phyloP scores from a whole-genome alignment of 257 asterid species.

The Nicotiana sylvestris region DNA sequence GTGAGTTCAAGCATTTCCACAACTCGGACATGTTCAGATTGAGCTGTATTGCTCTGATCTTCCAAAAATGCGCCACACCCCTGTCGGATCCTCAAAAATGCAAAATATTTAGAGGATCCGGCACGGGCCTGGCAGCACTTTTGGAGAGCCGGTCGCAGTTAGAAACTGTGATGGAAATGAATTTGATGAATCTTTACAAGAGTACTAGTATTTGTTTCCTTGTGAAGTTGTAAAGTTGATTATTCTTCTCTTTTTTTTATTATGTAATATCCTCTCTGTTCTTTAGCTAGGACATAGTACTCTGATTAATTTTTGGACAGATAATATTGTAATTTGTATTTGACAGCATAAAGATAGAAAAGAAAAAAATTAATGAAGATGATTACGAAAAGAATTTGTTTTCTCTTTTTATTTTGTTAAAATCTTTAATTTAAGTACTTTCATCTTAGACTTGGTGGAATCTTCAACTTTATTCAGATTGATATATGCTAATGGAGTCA shows the following conservation, averaged over 20 bases:
- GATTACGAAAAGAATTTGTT: neutral
- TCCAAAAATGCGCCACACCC: neutral
- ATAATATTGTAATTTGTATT: neutral
- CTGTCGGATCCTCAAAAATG: neutral
- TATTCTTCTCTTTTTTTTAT: neutral
- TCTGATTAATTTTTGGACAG: neutral
- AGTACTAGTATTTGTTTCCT: neutral
- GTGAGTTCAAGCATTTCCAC: neutral
- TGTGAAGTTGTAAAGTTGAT: slow-evolving; percentile 10
- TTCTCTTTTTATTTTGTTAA: too few relatives aligned
- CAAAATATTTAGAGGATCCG: neutral
- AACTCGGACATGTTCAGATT: neutral
- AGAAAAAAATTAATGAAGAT: neutral
- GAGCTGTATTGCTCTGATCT: neutral
- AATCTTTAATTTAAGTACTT: too few relatives aligned
- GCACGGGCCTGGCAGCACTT: neutral
- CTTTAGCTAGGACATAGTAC: neutral
- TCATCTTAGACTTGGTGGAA: too few relatives aligned
- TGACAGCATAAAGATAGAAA: neutral
- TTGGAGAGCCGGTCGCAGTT: neutral
- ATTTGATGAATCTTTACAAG: neutral
- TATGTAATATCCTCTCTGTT: neutral
- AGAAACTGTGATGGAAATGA: neutral
- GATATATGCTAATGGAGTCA: neutral
- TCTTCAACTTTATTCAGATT: neutral